Conservation (phyloP, 2,329 filamentous ascomycete genomes). For the Cordyceps fumosorosea region DNA sequence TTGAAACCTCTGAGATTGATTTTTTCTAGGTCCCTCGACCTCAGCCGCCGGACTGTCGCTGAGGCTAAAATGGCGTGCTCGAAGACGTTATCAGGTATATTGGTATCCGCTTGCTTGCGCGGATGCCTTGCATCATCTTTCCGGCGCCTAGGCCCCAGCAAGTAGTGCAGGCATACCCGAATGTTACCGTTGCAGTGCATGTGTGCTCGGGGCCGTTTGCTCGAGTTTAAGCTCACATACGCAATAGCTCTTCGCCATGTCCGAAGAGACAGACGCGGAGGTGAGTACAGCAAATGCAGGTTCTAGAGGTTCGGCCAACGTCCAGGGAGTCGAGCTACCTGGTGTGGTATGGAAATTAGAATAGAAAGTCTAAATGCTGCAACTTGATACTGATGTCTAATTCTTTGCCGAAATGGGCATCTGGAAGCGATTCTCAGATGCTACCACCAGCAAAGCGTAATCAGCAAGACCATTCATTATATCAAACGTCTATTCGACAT, state of each 20-base stretch:
- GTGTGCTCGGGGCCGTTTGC: background rate
- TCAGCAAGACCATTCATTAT: too few relatives aligned
- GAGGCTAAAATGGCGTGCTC: conserved; percentile 5
- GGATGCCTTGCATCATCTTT: background rate
- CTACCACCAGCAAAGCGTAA: too few relatives aligned
- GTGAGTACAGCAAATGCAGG: too few relatives aligned
- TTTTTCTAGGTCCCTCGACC: conserved; percentile 1
- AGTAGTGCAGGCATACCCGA: background rate
- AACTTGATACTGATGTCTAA: too few relatives aligned
- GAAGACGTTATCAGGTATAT: background rate
- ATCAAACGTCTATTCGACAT: too few relatives aligned
- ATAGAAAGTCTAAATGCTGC: too few relatives aligned
- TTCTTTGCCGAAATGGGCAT: too few relatives aligned
- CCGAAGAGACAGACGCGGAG: too few relatives aligned
- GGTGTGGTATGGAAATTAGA: too few relatives aligned
- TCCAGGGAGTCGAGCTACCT: too few relatives aligned
- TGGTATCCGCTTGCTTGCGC: background rate
- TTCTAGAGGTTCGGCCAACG: too few relatives aligned
- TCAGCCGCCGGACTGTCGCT: background rate
- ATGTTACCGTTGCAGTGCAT: background rate
- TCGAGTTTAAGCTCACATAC: background rate
- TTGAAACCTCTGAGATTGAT: background rate
- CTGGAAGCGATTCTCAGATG: too few relatives aligned
- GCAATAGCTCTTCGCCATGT: background rate
- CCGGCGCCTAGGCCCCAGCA: background rate